Base-by-base conservation (phyloP, 768 basidiomycete genomes). In the Amanita subjunquillea region DNA sequence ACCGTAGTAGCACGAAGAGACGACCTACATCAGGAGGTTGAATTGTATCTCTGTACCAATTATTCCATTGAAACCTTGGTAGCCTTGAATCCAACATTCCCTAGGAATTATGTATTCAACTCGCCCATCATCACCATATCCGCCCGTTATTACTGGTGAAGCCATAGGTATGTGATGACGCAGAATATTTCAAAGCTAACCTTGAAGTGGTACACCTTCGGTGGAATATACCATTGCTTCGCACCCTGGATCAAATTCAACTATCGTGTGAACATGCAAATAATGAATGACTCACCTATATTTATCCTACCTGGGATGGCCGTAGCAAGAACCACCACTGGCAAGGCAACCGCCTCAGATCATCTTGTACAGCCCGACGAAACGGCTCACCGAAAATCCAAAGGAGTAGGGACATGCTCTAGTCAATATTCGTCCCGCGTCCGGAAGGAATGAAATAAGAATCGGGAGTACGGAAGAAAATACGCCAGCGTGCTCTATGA, bases 231-330 rank as follows among this genome's bases (percentile, higher is more conserved):
- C 78, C 89, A 98, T 92, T 2, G 94, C 94, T 62, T 94, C 93
- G 59, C 91, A 95, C 37, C 85, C 87, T 9, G 91, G 91, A 67
- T 99, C 96, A 60, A 98, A 97, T 66, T 99, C 96, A 62, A 99
- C 89, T 93, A 53, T 17, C 17, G 17, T 17, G 17, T 17, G 17
- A 17, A 17, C 1, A 1, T 17, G 17, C 17, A 1, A 17, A 17
- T 17, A 17, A 17, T 17, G 17, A 17, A 17, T 17, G 17, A 17
- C 17, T 17, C 17, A 17, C 17, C 17, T n/a, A n/a, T n/a, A n/a
- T n/a, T n/a, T n/a, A n/a, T n/a, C n/a, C n/a, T 17, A 17, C 17
- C 17, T 17, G 17, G 17, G 17, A 17, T 17, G 17, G 17, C 17
- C 17, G 17, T 17, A 17, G 17, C 17, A 17, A 17, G 17, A 17